Evolutionary conservation across 768 basidiomycete genomes (phyloP), one percentile per base, ranked within the genome.

Genomic region (Hydnomerulius pinastri): DNA sequence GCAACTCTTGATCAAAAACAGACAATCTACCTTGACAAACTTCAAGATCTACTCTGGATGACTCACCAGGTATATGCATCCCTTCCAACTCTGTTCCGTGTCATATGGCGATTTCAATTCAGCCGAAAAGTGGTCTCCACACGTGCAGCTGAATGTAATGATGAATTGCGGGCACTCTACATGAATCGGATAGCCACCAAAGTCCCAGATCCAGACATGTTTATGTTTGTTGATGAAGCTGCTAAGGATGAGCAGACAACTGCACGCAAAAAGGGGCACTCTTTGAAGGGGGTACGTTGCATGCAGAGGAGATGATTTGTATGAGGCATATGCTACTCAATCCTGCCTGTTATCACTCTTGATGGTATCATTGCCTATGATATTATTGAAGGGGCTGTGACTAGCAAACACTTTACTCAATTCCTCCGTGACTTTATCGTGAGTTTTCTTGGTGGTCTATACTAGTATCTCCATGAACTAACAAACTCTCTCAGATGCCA

Each of bases 211-310:
- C 23, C 62, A 13, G 28, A 55, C 12, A 63, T 61, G 62, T 51
- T 66, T 2, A 25, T 65, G 12, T 66, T 65, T 43, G n/a, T 46
- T n/a, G 60, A 66, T 30, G 50, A 64, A 30, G 50, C 51, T 7
- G 43, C 48, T 0, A 56, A 51, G 38, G 51, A 66, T 35, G 1
- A 39, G 12, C 7, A 25, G 18, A 51, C 6, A 2, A 36, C 17
- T 15, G 8, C 4, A 36, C 18, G 18, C 13, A 37, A 11, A 9
- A 6, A 4, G 39, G 42, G 32, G 0, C 3, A n/a, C 2, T 46
- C 23, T n/a, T 0, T 3, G 13, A 7, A 12, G 10, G 51, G 61
- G 21, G 23, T 37, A 2, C 4, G 35, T 20, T 58, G 57, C 25
- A 33, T 48, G 2, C 2, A 10, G 10, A 28, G 42, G 0, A 15